Evolutionary conservation across 2,329 filamentous ascomycete genomes (phyloP).

Genomic region (Aspergillus sp.): DNA sequence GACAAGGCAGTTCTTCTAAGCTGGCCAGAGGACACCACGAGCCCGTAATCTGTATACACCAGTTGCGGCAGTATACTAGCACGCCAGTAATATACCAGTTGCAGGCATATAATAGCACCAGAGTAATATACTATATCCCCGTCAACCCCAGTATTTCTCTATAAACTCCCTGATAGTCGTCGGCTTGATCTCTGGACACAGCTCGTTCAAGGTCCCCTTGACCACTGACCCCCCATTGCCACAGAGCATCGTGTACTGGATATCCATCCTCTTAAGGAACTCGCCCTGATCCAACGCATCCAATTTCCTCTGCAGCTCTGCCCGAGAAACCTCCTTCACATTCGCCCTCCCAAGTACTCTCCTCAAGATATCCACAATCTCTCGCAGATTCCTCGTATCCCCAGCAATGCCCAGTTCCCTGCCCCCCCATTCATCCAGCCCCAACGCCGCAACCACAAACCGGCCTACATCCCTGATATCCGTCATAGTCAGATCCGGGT

Average conservation of each 20-base stretch:
- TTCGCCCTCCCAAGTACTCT: slow-evolving; percentile 14
- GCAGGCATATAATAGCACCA: too few species aligned
- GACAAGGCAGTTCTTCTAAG: slow-evolving; percentile 30
- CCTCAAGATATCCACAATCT: slow-evolving; percentile 26
- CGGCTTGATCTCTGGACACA: slow-evolving; percentile 3
- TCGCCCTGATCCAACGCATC: background rate
- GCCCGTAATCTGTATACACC: background rate
- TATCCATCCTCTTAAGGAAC: slow-evolving; percentile 7
- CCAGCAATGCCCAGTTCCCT: slow-evolving; percentile 35
- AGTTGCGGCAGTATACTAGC: too few species aligned
- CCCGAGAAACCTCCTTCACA: slow-evolving; percentile 1
- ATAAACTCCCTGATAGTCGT: slow-evolving; percentile 3
- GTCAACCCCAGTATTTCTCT: background rate
- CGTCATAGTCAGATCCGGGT: slow-evolving; percentile 30
- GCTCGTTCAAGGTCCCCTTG: background rate
- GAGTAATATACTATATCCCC: background rate
- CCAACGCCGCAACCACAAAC: slow-evolving; percentile 32
- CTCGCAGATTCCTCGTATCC: slow-evolving; percentile 26
- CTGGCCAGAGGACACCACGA: slow-evolving; percentile 31
- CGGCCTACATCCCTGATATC: slow-evolving; percentile 31
- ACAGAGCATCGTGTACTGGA: slow-evolving; percentile 14
- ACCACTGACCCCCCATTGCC: slow-evolving; percentile 6
- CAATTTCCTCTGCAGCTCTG: background rate
- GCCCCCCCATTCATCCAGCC: slow-evolving; percentile 25
- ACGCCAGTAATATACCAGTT: too few species aligned